Evolutionary conservation across 2,329 filamentous ascomycete species (phyloP).

Genomic region (Lecanicillium sp.): DNA sequence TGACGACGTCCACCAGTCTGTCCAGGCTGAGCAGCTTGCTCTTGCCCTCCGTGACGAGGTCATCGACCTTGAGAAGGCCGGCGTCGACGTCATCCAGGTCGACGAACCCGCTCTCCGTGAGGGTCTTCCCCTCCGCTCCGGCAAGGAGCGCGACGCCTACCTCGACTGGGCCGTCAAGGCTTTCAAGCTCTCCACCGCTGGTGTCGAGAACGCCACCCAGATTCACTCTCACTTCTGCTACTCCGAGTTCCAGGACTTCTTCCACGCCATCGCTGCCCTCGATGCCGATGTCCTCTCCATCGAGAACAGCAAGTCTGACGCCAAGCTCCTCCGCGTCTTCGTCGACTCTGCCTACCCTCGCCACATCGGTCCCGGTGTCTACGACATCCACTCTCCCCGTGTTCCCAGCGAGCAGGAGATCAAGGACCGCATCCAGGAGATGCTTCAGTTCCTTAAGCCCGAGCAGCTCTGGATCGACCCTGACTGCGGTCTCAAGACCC

Average conservation of each 20-base stretch:
- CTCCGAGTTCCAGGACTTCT: constrained; percentile 99
- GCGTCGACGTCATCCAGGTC: constrained; percentile 97
- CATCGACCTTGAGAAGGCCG: constrained; percentile 92
- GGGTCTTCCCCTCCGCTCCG: constrained; percentile 92
- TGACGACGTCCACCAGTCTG: constrained; percentile 98
- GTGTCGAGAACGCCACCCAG: constrained; percentile 92
- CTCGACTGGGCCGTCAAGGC: constrained; percentile 95
- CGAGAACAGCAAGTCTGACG: constrained; percentile 99
- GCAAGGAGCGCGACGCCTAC: constrained; percentile 94
- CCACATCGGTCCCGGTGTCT: constrained; percentile 98
- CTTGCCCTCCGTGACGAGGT: constrained; percentile 98
- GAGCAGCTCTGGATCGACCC: constrained; percentile 99
- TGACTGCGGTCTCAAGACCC: constrained; percentile 98
- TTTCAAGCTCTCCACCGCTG: constrained; percentile 92
- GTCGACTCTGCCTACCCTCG: constrained; percentile 95
- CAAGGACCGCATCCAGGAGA: constrained; percentile 95
- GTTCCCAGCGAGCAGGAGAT: constrained; percentile 97
- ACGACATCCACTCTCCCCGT: constrained; percentile 99
- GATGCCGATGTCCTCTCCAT: constrained; percentile 98
- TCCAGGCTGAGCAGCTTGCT: constrained; percentile 97
- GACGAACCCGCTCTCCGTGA: constrained; percentile 99
- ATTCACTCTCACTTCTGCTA: constrained; percentile 99
- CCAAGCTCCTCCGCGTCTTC: constrained; percentile 98
- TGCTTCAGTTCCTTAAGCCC: constrained; percentile 94
- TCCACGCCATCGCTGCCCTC: constrained; percentile 97